Conservation (phyloP, 371 early-diverging fungal genomes). For the Mucor circinelloides region DNA sequence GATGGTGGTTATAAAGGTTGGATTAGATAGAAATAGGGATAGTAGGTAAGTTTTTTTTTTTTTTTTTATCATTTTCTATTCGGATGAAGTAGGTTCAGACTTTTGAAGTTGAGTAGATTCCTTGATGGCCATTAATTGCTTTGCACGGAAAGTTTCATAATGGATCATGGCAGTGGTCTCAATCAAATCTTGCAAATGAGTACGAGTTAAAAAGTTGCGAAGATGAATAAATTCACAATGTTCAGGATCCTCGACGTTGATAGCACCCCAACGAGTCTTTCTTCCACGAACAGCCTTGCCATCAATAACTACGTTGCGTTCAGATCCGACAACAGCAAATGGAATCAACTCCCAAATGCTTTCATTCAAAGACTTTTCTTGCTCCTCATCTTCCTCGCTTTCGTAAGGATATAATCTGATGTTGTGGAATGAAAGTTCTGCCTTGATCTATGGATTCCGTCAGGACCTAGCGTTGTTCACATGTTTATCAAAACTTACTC, state of each 20-base stretch:
- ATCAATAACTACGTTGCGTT: constrained; percentile 78
- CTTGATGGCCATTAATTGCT: constrained; percentile 83
- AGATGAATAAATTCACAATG: constrained; percentile 83
- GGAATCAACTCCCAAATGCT: constrained; percentile 79
- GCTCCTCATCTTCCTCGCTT: constrained; percentile 81
- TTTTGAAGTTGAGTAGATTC: constrained; percentile 54
- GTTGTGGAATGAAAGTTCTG: constrained; percentile 91
- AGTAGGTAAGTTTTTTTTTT: background rate
- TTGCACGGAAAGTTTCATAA: constrained; percentile 90
- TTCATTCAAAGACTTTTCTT: constrained; percentile 73
- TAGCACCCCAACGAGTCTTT: constrained; percentile 69
- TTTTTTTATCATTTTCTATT: no score
- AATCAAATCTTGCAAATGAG: constrained; percentile 85
- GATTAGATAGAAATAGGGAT: background rate
- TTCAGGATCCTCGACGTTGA: constrained; percentile 71
- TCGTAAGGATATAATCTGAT: constrained; percentile 89
- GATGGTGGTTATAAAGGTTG: background rate
- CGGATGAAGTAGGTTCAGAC: background rate
- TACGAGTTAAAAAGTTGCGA: constrained; percentile 83
- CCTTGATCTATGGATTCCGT: constrained; percentile 64
- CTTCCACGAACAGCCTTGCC: constrained; percentile 77
- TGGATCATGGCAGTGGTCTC: constrained; percentile 89
- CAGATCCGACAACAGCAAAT: constrained; percentile 87
- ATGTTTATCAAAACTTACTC: constrained; percentile 37
- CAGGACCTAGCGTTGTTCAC: constrained; percentile 55